phyloP scores from a whole-genome alignment of 805 yeast species.

The Wickerhamiella siamensis region DNA sequence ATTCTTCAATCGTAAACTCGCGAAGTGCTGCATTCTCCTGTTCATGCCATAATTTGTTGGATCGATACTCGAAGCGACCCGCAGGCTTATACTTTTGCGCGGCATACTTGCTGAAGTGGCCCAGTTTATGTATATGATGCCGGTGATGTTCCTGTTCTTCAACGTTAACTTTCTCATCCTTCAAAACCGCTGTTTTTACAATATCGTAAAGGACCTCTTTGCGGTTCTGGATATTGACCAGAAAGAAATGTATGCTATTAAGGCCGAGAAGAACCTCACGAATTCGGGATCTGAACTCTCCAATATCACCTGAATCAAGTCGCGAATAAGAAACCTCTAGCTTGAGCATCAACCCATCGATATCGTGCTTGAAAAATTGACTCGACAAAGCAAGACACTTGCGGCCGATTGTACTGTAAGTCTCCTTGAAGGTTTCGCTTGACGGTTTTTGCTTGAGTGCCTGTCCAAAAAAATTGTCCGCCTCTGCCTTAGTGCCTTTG shows the following conservation, averaged over 20 bases:
- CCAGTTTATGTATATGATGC: too few species aligned
- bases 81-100: slow-evolving; percentile 8
- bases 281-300: slow-evolving; percentile 16
- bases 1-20: slow-evolving; percentile 3
- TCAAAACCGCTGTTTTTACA: neutral
- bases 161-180: neutral
- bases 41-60: neutral
- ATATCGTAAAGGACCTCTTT: neutral
- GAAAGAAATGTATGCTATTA: slow-evolving; percentile 17
- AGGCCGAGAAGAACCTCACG: slow-evolving; percentile 15
- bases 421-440: slow-evolving; percentile 7
- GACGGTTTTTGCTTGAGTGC: slow-evolving; percentile 9
- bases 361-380: slow-evolving; percentile 10
- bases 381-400: slow-evolving; percentile 3
- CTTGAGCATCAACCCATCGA: slow-evolving; percentile 10
- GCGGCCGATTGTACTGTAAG: neutral
- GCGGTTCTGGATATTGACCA: slow-evolving; percentile 8
- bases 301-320: slow-evolving; percentile 17
- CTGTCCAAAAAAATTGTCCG: slow-evolving; percentile 1
- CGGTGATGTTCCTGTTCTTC: neutral
- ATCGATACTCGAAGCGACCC: slow-evolving; percentile 8
- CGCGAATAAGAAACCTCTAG: slow-evolving; percentile 19
- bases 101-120: too few species aligned
- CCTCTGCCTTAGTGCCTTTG: neutral
- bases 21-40: neutral